Evolutionary conservation across 192 early-diverging fungal genomes (phyloP), one percentile per base, ranked within the genome.

Genomic region (Coemansia sp.): DNA sequence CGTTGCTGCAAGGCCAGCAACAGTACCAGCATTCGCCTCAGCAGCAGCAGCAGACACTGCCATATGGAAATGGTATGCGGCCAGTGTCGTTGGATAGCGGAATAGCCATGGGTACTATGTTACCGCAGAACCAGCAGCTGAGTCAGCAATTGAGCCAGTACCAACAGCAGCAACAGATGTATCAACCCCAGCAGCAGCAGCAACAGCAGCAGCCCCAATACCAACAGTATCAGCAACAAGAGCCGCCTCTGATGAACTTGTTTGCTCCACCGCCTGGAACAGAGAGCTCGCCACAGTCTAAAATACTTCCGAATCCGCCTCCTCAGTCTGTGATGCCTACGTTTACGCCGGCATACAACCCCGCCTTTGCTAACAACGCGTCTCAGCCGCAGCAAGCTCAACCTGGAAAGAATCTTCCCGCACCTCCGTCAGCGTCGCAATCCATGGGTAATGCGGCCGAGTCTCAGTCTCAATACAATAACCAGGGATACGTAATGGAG

Each of bases 231-330:
- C 69, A 64, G 55, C 70, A 55, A 24, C 76, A 78, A 13, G 56
- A 76, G 49, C 69, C 63, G 27, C 61, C 69, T 5, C 65, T 80
- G 12, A 71, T 74, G 71, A 74, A 70, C 20, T 47, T 80, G 37
- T 80, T 80, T 74, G 64, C 77, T 16, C 77, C 77, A 20, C 74
- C 69, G 15, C 47, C 71, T 27, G 68, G 50, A 11, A 64, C 59
- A n/a, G 50, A 59, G 9, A 59, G 6, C 58, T 35, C 62, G 16
- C 65, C 62, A 34, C 74, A 65, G 30, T 53, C 41, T 59, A 70
- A 71, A 47, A 35, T 45, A 9, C 65, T 71, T 45, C 69, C 68
- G 0, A 61, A 64, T 35, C 74, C 61, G 60, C 72, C 72, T 40
- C 69, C 72, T 32, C 61, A 64, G 55, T 9, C 41, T 18, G 50